Evolutionary conservation across 2,329 filamentous ascomycete genomes (phyloP).

Genomic region (Verticillium tricorpus): DNA sequence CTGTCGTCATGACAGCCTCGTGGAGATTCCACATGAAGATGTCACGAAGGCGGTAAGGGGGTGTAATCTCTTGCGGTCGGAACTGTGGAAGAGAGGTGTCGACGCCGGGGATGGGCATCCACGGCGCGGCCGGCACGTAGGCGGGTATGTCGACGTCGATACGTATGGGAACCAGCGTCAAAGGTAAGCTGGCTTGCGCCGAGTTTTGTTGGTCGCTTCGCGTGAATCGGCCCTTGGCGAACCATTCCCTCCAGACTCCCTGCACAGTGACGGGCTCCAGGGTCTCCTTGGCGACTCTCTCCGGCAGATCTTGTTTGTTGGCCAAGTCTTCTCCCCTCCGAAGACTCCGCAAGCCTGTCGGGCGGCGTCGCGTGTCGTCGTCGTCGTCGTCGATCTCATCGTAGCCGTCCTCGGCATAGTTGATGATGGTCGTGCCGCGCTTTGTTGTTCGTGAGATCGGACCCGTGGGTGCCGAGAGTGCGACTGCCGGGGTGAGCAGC

Average conservation of each 20-base stretch:
- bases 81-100: slow-evolving; percentile 76
- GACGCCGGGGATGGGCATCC: slow-evolving; percentile 53
- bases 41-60: slow-evolving; percentile 85
- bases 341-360: slow-evolving; percentile 78
- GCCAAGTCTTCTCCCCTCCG: slow-evolving; percentile 68
- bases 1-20: slow-evolving; percentile 88
- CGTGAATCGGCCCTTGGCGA: slow-evolving; percentile 64
- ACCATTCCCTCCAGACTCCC: slow-evolving; percentile 94
- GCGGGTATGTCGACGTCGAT: slow-evolving; percentile 90
- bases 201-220: slow-evolving; percentile 56
- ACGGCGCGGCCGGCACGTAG: slow-evolving; percentile 62
- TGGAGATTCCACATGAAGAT: slow-evolving; percentile 98
- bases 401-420: slow-evolving; percentile 95
- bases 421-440: slow-evolving; percentile 92
- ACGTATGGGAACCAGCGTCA: slow-evolving; percentile 90
- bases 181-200: slow-evolving; percentile 69
- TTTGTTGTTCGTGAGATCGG: slow-evolving; percentile 84
- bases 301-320: slow-evolving; percentile 59
- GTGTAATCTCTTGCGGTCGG: slow-evolving; percentile 70
- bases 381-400: slow-evolving; percentile 74
- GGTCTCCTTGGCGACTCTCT: slow-evolving; percentile 82
- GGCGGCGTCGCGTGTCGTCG: slow-evolving; percentile 70
- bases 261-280: slow-evolving; percentile 75
- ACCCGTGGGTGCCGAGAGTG: slow-evolving; percentile 63
- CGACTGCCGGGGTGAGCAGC: slow-evolving; percentile 71